phyloP scores from a whole-genome alignment of 495 filamentous ascomycete species.

The Talaromyces wortmannii region DNA sequence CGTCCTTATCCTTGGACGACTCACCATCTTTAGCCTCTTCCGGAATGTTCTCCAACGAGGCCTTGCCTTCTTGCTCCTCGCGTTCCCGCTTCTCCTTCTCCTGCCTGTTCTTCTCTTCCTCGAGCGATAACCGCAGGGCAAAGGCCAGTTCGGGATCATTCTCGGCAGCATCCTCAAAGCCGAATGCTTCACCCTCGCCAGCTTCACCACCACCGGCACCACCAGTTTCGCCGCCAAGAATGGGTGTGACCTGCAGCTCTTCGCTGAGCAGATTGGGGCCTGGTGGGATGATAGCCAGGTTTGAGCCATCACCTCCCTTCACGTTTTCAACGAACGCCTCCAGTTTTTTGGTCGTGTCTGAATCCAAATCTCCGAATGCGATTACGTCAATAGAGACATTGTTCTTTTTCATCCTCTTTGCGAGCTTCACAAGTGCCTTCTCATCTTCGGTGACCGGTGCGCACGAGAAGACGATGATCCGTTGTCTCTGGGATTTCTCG shows the following conservation, averaged over 20 bases:
- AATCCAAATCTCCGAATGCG: conserved; percentile 85
- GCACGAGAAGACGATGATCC: conserved; percentile 94
- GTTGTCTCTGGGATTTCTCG: conserved; percentile 91
- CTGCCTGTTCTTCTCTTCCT: conserved; percentile 91
- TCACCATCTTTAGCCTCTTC: conserved; percentile 72
- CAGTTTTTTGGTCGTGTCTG: conserved; percentile 86
- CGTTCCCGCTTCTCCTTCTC: conserved; percentile 75
- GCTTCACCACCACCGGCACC: conserved; percentile 40
- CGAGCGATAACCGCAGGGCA: conserved; percentile 94
- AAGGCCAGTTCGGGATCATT: conserved; percentile 87
- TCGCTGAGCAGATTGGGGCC: conserved; percentile 88
- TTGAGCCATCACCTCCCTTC: conserved; percentile 81
- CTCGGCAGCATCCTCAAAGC: conserved; percentile 49
- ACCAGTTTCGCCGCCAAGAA: conserved; percentile 71
- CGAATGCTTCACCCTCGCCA: conserved; percentile 57
- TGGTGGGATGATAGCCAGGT: conserved; percentile 85
- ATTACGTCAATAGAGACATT: conserved; percentile 89
- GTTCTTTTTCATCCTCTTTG: conserved; percentile 98
- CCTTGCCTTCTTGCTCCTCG: conserved; percentile 64
- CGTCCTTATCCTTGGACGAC: conserved; percentile 51
- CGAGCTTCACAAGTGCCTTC: conserved; percentile 79
- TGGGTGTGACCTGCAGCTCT: conserved; percentile 84
- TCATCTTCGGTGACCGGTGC: conserved; percentile 84
- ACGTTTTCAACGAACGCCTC: conserved; percentile 88
- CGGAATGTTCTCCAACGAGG: conserved; percentile 68